phyloP scores from a whole-genome alignment of 495 filamentous ascomycete species.

The Articulospora tetracladia region DNA sequence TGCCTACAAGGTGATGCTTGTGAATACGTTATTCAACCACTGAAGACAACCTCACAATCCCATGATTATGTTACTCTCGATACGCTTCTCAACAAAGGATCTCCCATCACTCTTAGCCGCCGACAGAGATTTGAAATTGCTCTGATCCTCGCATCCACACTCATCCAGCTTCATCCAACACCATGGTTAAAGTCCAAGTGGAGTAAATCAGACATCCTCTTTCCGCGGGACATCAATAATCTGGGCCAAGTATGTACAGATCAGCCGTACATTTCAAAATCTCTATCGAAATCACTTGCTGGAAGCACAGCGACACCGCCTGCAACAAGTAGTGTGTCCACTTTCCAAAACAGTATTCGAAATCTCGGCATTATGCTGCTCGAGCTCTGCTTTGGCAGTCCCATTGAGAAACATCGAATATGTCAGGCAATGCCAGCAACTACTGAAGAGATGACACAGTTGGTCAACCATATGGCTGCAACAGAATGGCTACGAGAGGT shows the following conservation, averaged over 20 bases:
- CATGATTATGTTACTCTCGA: constrained; percentile 20
- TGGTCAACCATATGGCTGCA: constrained; percentile 23
- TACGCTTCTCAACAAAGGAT: constrained; percentile 16
- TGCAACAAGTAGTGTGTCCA: background rate
- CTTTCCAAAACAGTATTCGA: constrained; percentile 11
- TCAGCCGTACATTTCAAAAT: constrained; percentile 26
- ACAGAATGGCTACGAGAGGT: constrained; percentile 23
- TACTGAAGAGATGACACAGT: constrained; percentile 9
- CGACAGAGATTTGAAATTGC: constrained; percentile 27
- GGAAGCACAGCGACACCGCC: background rate
- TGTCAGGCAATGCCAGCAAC: constrained; percentile 11
- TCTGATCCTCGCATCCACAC: constrained; percentile 24
- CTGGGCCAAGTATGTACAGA: constrained; percentile 12
- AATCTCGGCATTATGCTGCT: constrained; percentile 31
- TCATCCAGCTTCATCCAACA: constrained; percentile 26
- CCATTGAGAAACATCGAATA: constrained; percentile 25
- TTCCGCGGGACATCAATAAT: constrained; percentile 12
- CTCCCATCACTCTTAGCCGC: constrained; percentile 17
- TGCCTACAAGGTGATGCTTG: constrained; percentile 20
- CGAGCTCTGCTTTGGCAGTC: constrained; percentile 30
- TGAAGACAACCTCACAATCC: background rate
- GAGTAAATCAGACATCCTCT: constrained; percentile 24
- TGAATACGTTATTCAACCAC: constrained; percentile 23
- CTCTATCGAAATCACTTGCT: constrained; percentile 11
- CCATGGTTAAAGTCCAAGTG: constrained; percentile 23